Percentiles rank a stretch among this genome's conserved stretches.
These are phyloP conservation scores for Penicillium sp. DNA, from an alignment of 2,329 filamentous ascomycete genomes.

Conservation along the genomic window DNA sequence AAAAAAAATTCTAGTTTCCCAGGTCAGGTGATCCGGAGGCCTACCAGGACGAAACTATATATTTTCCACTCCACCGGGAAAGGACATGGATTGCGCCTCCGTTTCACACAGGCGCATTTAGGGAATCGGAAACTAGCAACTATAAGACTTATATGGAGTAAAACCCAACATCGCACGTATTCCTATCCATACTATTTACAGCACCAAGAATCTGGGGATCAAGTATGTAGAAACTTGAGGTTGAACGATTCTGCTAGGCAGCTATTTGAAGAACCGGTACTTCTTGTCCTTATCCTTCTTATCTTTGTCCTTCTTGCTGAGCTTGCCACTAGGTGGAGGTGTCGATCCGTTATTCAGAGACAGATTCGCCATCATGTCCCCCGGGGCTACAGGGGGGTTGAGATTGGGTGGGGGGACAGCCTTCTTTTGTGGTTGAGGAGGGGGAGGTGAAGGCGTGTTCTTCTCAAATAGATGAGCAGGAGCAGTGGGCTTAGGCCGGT, in stretches of 20 bases:
- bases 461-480: constrained; percentile 86
- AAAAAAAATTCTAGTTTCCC: neutral
- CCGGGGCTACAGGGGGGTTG: constrained; percentile 39
- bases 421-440: constrained; percentile 35
- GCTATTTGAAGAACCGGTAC: constrained; percentile 59
- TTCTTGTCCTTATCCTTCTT: constrained; percentile 59
- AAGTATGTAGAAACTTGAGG: constrained; percentile 8
- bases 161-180: neutral
- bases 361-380: constrained; percentile 46
- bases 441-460: constrained; percentile 62
- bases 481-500: constrained; percentile 78
- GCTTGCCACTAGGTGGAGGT: constrained; percentile 34
- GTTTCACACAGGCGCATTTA: neutral
- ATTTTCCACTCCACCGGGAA: neutral
- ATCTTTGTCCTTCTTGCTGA: constrained; percentile 56
- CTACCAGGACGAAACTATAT: neutral
- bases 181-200: neutral
- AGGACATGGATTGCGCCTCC: no score
- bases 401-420: constrained; percentile 29
- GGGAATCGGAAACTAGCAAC: neutral
- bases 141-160: neutral
- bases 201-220: neutral
- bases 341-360: constrained; percentile 43
- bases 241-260: neutral
- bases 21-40: no score